phyloP scores from a whole-genome alignment of 768 basidiomycete genomes.

The Hortiboletus campestris region DNA sequence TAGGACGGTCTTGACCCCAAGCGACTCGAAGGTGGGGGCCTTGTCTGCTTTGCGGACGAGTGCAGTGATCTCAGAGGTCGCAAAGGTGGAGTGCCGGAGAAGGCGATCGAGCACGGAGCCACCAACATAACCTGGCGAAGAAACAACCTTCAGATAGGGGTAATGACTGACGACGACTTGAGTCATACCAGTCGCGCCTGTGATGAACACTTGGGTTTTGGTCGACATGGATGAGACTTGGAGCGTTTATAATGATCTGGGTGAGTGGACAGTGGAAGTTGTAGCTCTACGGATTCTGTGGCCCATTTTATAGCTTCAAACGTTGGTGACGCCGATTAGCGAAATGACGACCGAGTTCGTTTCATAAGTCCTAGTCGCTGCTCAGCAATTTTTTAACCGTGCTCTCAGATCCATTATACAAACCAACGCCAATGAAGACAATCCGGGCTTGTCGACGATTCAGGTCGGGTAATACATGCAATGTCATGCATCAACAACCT shows the following conservation, averaged over 20 bases:
- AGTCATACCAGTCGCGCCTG: conserved; percentile 20
- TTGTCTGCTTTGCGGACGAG: conserved; percentile 34
- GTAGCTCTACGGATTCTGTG: not conserved
- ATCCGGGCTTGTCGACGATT: not conserved
- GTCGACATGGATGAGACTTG: conserved; percentile 8
- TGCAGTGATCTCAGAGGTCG: conserved; percentile 24
- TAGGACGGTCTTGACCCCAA: conserved; percentile 29
- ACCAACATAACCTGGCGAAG: conserved; percentile 31
- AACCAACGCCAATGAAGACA: not conserved
- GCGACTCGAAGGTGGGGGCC: conserved; percentile 12
- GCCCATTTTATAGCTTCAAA: conserved; percentile 7
- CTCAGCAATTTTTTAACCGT: no score
- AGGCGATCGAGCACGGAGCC: conserved; percentile 34
- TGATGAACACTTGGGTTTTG: conserved; percentile 21
- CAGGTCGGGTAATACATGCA: no score
- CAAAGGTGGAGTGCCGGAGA: conserved; percentile 24
- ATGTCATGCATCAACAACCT: no score
- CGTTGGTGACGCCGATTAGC: not conserved
- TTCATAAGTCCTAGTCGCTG: conserved; percentile 3
- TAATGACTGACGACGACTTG: not conserved
- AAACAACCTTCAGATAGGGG: not conserved
- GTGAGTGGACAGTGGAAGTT: not conserved
- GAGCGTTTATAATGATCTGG: not conserved
- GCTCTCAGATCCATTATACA: not conserved
- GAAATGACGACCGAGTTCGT: conserved; percentile 4